Conservation (phyloP, 2,329 filamentous ascomycete genomes). For the Helotiales sp. region DNA sequence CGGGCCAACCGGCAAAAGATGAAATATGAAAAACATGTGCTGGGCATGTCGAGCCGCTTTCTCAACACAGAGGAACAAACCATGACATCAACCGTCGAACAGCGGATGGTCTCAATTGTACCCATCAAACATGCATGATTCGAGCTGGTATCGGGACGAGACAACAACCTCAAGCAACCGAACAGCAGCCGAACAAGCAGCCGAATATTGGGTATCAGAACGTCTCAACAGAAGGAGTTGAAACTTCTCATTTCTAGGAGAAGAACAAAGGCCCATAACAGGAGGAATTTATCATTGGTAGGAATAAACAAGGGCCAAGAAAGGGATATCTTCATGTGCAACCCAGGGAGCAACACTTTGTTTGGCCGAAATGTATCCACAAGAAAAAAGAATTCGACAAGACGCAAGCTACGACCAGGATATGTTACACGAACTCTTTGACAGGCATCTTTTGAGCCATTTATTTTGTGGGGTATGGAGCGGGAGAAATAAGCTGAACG, state of each 20-base stretch:
- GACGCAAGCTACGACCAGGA: not conserved
- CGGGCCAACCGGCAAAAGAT: not conserved
- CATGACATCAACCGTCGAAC: not conserved
- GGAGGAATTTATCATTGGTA: not conserved
- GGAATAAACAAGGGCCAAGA: not conserved
- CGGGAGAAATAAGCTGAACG: not conserved
- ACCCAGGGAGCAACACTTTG: not conserved
- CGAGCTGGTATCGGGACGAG: not conserved
- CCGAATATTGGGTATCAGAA: not conserved
- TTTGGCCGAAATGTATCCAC: conserved; percentile 1
- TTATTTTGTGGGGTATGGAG: not conserved
- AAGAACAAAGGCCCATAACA: not conserved
- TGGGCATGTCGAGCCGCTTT: not conserved
- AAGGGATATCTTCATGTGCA: not conserved
- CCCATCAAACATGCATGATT: not conserved
- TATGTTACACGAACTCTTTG: not conserved
- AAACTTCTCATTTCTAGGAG: not conserved
- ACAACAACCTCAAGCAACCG: not conserved
- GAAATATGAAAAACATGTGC: not conserved
- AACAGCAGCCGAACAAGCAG: no score
- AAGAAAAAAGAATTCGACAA: not conserved
- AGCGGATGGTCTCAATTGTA: not conserved
- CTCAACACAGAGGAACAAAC: not conserved
- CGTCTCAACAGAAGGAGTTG: not conserved
- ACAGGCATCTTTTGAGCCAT: conserved; percentile 1